Conservation (phyloP, 1,284 basidiomycete species). For the Ganoderma sinense region DNA sequence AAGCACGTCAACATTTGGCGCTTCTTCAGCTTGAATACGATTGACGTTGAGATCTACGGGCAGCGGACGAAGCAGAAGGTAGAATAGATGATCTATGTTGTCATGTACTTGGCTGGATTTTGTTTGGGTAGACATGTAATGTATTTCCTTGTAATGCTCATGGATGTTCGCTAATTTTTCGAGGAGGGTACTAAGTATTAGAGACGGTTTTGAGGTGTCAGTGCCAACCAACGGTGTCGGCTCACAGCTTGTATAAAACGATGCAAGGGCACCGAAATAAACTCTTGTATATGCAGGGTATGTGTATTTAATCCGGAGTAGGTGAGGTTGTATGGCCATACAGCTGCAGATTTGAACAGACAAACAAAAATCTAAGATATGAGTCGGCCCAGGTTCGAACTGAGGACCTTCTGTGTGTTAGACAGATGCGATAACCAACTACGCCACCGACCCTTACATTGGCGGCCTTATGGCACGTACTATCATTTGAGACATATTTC, state of each 20-base stretch:
- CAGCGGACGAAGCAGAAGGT: slow-evolving; percentile 49
- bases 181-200: too few species aligned
- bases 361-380: not conserved
- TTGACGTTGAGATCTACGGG: slow-evolving; percentile 83
- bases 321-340: too few species aligned
- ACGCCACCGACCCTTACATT: slow-evolving; percentile 56
- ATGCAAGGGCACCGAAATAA: too few species aligned
- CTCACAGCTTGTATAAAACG: too few species aligned
- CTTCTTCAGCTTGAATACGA: slow-evolving; percentile 84
- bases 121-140: not conserved
- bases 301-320: too few species aligned
- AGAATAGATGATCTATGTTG: not conserved
- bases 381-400: slow-evolving; percentile 33
- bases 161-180: not conserved
- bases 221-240: too few species aligned
- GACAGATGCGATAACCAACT: slow-evolving; percentile 85
- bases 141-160: not conserved
- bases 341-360: too few species aligned
- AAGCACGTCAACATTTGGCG: slow-evolving; percentile 85
- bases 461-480: too few species aligned
- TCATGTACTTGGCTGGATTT: not conserved
- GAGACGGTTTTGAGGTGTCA: too few species aligned
- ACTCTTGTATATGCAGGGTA: too few species aligned
- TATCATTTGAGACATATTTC: too few species aligned
- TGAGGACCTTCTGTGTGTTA: slow-evolving; percentile 51